A percentile compares a stretch with the other conserved stretches of the same genome.
Evolutionary conservation across 2,329 filamentous ascomycete genomes (phyloP).

Genomic region (Xylariaceae sp.): DNA sequence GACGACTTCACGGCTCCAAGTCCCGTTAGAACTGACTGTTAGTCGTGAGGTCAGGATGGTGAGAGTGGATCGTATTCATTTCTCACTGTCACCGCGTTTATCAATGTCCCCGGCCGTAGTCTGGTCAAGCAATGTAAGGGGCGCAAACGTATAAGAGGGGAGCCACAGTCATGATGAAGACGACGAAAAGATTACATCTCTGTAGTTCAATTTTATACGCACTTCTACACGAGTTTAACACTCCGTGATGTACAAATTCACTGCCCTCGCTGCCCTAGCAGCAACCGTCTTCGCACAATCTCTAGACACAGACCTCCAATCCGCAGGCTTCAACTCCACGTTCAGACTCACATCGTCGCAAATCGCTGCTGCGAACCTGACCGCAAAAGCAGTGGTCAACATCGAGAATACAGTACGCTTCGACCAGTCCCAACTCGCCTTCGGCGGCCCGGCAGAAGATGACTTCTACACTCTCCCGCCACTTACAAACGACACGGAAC

Average conservation of each 20-base stretch:
- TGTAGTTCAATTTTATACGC: not conserved
- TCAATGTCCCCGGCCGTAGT: not conserved
- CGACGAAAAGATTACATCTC: not conserved
- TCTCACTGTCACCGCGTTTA: not conserved
- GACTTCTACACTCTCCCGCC: slow-evolving; percentile 37
- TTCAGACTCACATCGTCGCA: slow-evolving; percentile 26
- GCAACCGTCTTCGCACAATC: not conserved
- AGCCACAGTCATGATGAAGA: not conserved
- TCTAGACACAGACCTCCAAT: slow-evolving; percentile 9
- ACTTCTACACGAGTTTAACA: not conserved
- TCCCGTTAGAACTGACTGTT: no score
- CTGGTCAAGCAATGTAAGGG: not conserved
- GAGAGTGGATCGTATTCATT: no score
- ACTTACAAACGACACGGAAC: slow-evolving; percentile 13
- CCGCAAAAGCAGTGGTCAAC: slow-evolving; percentile 11
- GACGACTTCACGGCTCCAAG: no score
- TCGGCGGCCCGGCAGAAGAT: slow-evolving; percentile 31
- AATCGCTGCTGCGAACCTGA: slow-evolving; percentile 22
- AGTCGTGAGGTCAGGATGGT: no score
- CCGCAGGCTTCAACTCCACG: slow-evolving; percentile 27
- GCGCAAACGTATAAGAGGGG: not conserved
- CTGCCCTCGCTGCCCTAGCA: not conserved
- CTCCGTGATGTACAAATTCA: not conserved
- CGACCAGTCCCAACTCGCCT: slow-evolving; percentile 31
- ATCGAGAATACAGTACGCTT: slow-evolving; percentile 26